Evolutionary conservation across 2,329 filamentous ascomycete genomes (phyloP).

Genomic region (Coniella lustricola): DNA sequence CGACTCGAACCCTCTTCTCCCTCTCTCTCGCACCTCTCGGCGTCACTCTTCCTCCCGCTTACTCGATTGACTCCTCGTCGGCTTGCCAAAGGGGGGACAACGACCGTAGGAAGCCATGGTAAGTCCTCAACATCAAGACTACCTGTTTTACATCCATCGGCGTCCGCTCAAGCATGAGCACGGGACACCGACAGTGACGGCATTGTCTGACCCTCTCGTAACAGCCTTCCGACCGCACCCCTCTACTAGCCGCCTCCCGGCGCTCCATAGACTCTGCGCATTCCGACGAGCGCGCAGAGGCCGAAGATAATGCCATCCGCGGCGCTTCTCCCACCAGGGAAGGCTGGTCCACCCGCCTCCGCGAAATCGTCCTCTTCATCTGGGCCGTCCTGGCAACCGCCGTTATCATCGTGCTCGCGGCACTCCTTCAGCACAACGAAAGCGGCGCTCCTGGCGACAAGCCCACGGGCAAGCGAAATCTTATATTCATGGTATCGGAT

Average conservation of each 20-base stretch:
- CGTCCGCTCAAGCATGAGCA: no score
- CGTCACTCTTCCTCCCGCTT: no score
- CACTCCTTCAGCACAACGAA: conserved; percentile 67
- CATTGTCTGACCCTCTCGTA: background rate
- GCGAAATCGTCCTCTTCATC: conserved; percentile 68
- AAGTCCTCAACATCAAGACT: background rate
- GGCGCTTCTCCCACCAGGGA: conserved; percentile 12
- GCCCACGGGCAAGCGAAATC: conserved; percentile 67
- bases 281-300: conserved; percentile 25
- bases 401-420: conserved; percentile 70
- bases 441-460: conserved; percentile 32
- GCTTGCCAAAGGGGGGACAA: no score
- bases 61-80: no score
- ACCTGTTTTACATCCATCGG: no score
- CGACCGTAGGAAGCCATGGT: background rate
- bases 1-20: no score
- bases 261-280: conserved; percentile 23
- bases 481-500: conserved; percentile 98
- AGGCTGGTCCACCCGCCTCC: conserved; percentile 35
- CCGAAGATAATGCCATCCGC: conserved; percentile 27
- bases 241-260: conserved; percentile 32
- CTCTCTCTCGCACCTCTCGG: no score
- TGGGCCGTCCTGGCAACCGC: conserved; percentile 81
- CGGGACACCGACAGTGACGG: background rate
- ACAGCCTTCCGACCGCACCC: conserved; percentile 35